A percentile compares a stretch with the other conserved stretches of the same genome.
Evolutionary conservation across 106 monocot genomes (phyloP).

Genomic region (Iris macrosiphon): DNA sequence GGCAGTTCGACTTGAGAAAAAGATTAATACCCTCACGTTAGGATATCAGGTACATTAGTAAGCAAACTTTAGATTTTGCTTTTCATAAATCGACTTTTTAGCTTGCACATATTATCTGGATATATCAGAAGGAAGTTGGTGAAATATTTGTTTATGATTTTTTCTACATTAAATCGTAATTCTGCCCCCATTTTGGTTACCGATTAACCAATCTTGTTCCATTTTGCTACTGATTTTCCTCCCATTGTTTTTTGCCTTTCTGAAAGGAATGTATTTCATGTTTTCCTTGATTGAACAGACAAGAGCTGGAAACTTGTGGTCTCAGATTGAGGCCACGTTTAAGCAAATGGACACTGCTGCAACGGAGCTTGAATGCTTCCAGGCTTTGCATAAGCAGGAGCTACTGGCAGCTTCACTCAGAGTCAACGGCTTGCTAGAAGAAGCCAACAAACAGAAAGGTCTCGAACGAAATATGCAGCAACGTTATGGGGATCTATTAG

Average conservation of each 20-base stretch:
- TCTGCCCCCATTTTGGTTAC: too few relatives aligned
- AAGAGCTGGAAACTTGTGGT: slow-evolving; percentile 68
- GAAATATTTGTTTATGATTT: too few relatives aligned
- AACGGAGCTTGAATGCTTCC: slow-evolving; percentile 80
- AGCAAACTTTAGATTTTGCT: too few relatives aligned
- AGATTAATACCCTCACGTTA: slow-evolving; percentile 76
- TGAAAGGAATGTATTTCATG: too few relatives aligned
- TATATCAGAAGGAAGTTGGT: too few relatives aligned
- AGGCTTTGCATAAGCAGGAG: slow-evolving; percentile 76
- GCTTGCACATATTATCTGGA: too few relatives aligned
- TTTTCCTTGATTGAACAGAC: slow-evolving; percentile 29
- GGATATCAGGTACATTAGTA: slow-evolving; percentile 65
- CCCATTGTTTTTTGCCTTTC: too few relatives aligned
- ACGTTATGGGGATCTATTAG: slow-evolving; percentile 58
- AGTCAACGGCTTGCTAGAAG: slow-evolving; percentile 45
- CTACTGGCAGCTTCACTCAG: slow-evolving; percentile 61
- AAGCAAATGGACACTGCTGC: slow-evolving; percentile 81
- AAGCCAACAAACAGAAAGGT: slow-evolving; percentile 74
- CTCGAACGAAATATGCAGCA: slow-evolving; percentile 59
- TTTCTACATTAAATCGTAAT: too few relatives aligned
- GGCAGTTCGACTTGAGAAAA: slow-evolving; percentile 67
- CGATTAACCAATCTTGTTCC: too few relatives aligned
- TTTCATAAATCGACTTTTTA: too few relatives aligned
- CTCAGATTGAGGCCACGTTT: slow-evolving; percentile 76
- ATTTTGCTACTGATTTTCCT: too few relatives aligned